Evolutionary conservation across 148 eudicot species (phyloP), one percentile per base, ranked within the genome.

Genomic region (Vaccinium myrtillus): DNA sequence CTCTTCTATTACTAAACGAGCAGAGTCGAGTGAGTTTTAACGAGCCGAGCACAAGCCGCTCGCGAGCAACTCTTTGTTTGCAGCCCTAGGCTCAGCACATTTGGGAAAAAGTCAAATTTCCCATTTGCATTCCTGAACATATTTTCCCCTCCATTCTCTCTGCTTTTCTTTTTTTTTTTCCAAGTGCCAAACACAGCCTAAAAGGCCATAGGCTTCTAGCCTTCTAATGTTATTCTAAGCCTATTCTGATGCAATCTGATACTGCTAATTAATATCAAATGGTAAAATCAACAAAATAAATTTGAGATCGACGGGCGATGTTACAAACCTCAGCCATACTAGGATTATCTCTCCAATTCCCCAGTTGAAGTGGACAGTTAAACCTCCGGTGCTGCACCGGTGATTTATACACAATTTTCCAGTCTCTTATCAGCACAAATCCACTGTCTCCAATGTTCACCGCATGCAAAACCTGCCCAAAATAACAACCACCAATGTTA

Each of bases 361-460:
- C 84, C 16, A 83, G 23, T 23, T 83, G 84, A 75, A 30, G 39
- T 25, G 84, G 79, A 18, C 14, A n/a, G 9, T 74, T 83, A 18
- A 83, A 83, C 14, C 54, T 56, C 23, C 15, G 13, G 1, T 74
- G 84, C 23, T 83, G 84, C n/a, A 75, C 54, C 7, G 51, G 84
- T 32, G 84, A 83, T 36, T 30, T 32, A 55, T 53, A 83, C 7
- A 75, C 23, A 3, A 55, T 8, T 74, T 74, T 43, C 32, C 54
- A 15, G 11, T 8, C 18, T 83, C 71, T 36, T 5, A 74, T 30
- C 51, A 83, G 1, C 69, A 83, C 0, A 1, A 83, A 83, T 18
- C 84, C 84, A 56, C 84, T 83, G 4, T 83, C 84, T 30, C 84
- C 84, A 6, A 83, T n/a, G 46, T 83, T 83, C 51, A 77, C 80